phyloP scores from a whole-genome alignment of 2,329 filamentous ascomycete species.

The Ceratocystis alfenasii region DNA sequence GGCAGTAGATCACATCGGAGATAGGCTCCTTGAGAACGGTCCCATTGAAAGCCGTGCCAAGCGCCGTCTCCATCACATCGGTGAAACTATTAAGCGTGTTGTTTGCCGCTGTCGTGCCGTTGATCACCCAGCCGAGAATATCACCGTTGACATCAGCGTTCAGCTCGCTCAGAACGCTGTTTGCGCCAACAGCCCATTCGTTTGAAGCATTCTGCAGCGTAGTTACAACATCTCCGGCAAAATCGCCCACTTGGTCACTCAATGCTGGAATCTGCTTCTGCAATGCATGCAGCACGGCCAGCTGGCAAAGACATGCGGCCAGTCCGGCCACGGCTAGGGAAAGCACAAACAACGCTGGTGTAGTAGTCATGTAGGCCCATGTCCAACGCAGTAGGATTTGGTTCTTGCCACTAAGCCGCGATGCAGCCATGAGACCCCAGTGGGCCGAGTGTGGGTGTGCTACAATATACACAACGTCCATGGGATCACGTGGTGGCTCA shows the following conservation, averaged over 20 bases:
- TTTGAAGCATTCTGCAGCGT: conserved; percentile 60
- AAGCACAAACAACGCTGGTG: conserved; percentile 74
- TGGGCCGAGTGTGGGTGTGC: conserved; percentile 67
- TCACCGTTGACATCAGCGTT: conserved; percentile 72
- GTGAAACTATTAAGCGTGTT: conserved; percentile 74
- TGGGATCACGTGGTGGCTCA: conserved; percentile 45
- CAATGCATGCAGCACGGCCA: conserved; percentile 59
- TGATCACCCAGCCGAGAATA: conserved; percentile 76
- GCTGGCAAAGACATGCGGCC: conserved; percentile 72
- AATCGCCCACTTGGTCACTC: conserved; percentile 60
- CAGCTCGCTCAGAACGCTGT: conserved; percentile 56
- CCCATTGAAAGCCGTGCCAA: conserved; percentile 68
- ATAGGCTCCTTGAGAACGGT: conserved; percentile 72
- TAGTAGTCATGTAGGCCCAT: conserved; percentile 74
- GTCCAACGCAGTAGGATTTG: conserved; percentile 71
- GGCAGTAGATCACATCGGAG: conserved; percentile 66
- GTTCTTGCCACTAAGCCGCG: conserved; percentile 47
- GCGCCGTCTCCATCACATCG: conserved; percentile 57
- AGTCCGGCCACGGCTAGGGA: conserved; percentile 71
- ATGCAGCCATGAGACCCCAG: conserved; percentile 57
- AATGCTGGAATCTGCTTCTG: conserved; percentile 66
- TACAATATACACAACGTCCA: conserved; percentile 81
- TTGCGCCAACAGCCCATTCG: conserved; percentile 65
- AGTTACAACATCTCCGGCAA: conserved; percentile 65
- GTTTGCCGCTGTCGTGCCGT: conserved; percentile 71